These are phyloP conservation scores for Amniculicola lignicola DNA, from an alignment of 495 filamentous ascomycete species.

Conservation along the genomic window DNA sequence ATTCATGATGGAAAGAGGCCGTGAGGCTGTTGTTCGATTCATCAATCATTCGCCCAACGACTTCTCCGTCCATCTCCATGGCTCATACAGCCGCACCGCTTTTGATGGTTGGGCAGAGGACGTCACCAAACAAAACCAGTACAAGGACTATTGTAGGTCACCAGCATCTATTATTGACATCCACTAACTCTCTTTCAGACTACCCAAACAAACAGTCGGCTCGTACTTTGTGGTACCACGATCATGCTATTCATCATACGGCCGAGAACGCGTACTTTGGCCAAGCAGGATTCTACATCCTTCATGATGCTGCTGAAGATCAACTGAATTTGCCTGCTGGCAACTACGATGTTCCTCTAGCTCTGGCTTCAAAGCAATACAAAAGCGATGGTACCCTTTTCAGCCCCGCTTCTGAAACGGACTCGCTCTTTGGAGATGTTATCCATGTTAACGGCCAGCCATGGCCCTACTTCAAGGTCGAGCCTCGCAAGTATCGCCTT, in stretches of 20 bases:
- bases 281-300: constrained; percentile 51
- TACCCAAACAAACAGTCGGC: constrained; percentile 54
- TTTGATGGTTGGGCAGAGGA: constrained; percentile 60
- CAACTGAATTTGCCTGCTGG: constrained; percentile 48
- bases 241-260: constrained; percentile 47
- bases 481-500: constrained; percentile 58
- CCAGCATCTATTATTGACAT: neutral
- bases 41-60: constrained; percentile 48
- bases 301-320: constrained; percentile 47
- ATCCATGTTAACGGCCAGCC: constrained; percentile 58
- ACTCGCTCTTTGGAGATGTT: constrained; percentile 53
- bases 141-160: constrained; percentile 53
- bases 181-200: constrained; percentile 28
- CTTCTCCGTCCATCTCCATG: constrained; percentile 53
- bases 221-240: constrained; percentile 59
- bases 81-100: constrained; percentile 46
- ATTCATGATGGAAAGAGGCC: constrained; percentile 45
- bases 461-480: constrained; percentile 54
- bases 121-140: constrained; percentile 47
- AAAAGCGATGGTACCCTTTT: constrained; percentile 47
- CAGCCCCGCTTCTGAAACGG: constrained; percentile 42
- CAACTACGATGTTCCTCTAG: constrained; percentile 51
- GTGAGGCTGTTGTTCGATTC: constrained; percentile 52
- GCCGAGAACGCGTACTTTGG: constrained; percentile 55
- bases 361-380: constrained; percentile 52